Percentiles rank a stretch among this genome's conserved stretches.
phyloP scores from a whole-genome alignment of 1,284 basidiomycete genomes.

The Sphagnurus paluster region DNA sequence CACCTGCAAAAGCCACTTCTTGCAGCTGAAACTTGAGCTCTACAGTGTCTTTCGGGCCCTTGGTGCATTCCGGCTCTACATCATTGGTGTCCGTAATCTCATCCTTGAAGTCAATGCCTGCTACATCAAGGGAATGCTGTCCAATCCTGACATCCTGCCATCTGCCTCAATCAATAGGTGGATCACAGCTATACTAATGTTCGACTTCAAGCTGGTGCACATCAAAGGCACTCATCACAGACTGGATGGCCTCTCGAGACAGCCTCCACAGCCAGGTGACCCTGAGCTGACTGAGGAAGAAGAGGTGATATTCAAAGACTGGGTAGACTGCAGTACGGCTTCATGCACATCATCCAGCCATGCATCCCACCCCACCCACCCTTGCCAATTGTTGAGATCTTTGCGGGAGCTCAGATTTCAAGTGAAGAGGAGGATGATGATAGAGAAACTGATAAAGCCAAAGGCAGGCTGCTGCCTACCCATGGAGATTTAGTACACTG shows the following conservation, averaged over 20 bases:
- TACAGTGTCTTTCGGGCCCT: constrained; percentile 31
- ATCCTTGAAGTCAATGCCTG: constrained; percentile 38
- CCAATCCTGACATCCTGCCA: constrained; percentile 38
- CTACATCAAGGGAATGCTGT: constrained; percentile 45
- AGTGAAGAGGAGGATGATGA: neutral
- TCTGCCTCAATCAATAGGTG: constrained; percentile 39
- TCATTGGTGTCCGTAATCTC: constrained; percentile 36
- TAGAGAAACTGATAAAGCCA: no score
- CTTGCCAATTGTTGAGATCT: neutral
- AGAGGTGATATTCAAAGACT: constrained; percentile 24
- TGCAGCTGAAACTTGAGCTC: constrained; percentile 35
- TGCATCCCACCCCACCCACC: neutral
- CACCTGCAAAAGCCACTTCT: constrained; percentile 29
- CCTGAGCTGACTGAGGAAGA: constrained; percentile 24
- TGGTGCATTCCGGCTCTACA: constrained; percentile 17
- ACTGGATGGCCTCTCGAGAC: constrained; percentile 36
- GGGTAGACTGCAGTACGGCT: neutral
- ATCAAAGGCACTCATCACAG: constrained; percentile 32
- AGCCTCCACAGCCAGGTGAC: constrained; percentile 16
- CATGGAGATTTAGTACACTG: no score
- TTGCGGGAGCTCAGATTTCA: neutral
- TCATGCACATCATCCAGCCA: constrained; percentile 1
- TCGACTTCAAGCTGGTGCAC: constrained; percentile 34
- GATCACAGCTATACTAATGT: constrained; percentile 38
- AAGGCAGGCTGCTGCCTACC: no score